Conservation (phyloP, 73 alveolate genomes). For the Loxodes magnus region DNA sequence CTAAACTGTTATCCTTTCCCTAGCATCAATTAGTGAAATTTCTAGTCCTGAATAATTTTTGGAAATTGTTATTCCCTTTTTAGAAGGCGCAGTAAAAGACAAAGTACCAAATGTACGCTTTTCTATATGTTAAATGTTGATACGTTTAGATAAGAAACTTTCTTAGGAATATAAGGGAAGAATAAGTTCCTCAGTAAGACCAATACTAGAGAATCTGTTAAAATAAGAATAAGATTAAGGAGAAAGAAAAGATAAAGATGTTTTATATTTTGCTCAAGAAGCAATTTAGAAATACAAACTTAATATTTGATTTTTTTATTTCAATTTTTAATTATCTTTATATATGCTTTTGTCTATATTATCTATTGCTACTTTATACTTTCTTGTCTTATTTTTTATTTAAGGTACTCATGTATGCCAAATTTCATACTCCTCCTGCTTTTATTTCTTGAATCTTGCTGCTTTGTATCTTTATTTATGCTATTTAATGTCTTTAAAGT, state of each 20-base stretch:
- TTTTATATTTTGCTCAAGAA: constrained; percentile 55
- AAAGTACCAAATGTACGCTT: constrained; percentile 88
- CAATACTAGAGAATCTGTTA: neutral
- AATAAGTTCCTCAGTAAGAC: constrained; percentile 36
- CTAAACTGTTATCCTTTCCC: constrained; percentile 53
- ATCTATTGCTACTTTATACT: no score
- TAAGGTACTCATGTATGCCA: no score
- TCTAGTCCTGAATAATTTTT: constrained; percentile 43
- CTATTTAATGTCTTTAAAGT: no score
- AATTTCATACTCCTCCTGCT: no score
- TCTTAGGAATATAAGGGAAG: constrained; percentile 35
- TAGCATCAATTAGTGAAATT: neutral
- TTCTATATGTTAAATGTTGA: constrained; percentile 67
- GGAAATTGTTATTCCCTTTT: constrained; percentile 72
- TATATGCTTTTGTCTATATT: no score
- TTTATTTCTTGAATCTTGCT: no score
- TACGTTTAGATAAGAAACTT: no score
- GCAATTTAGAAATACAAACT: no score
- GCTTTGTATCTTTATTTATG: no score
- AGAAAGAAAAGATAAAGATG: constrained; percentile 69
- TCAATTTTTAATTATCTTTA: no score
- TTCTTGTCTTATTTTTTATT: no score
- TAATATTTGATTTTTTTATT: no score
- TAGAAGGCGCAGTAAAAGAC: constrained; percentile 78
- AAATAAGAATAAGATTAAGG: constrained; percentile 23